Conservation (phyloP, 257 asterid species). For the Capsicum rhomboideum region DNA sequence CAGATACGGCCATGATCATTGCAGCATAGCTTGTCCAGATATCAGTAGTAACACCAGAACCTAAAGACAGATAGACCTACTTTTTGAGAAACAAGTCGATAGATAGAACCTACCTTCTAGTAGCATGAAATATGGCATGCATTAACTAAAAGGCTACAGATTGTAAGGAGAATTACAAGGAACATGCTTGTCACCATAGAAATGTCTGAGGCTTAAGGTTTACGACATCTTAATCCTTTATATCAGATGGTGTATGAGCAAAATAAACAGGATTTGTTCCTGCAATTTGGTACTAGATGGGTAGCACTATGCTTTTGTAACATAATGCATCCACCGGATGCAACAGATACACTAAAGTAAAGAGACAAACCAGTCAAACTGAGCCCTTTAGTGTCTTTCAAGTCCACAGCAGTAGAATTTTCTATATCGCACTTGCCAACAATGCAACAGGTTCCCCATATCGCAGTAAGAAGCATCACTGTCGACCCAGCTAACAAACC, state of each 20-base stretch:
- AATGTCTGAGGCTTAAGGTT: background rate
- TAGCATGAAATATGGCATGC: background rate
- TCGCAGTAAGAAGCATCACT: slow-evolving; percentile 80
- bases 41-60: slow-evolving; percentile 81
- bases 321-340: background rate
- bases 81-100: background rate
- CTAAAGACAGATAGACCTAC: slow-evolving; percentile 33
- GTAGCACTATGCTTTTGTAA: background rate
- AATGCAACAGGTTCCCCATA: slow-evolving; percentile 82
- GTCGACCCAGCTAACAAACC: slow-evolving; percentile 97
- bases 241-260: background rate
- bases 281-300: background rate
- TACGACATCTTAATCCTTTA: background rate
- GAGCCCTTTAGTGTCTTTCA: slow-evolving; percentile 49
- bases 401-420: slow-evolving; percentile 41
- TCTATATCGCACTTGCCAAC: slow-evolving; percentile 77
- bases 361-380: slow-evolving; percentile 54
- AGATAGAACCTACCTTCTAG: background rate
- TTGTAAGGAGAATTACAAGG: background rate
- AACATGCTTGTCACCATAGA: background rate
- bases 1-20: slow-evolving; percentile 77
- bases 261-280: background rate
- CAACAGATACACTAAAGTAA: background rate
- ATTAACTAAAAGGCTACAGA: background rate
- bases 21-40: slow-evolving; percentile 83